Evolutionary conservation across 768 basidiomycete genomes (phyloP).

Genomic region (Russula lepida): DNA sequence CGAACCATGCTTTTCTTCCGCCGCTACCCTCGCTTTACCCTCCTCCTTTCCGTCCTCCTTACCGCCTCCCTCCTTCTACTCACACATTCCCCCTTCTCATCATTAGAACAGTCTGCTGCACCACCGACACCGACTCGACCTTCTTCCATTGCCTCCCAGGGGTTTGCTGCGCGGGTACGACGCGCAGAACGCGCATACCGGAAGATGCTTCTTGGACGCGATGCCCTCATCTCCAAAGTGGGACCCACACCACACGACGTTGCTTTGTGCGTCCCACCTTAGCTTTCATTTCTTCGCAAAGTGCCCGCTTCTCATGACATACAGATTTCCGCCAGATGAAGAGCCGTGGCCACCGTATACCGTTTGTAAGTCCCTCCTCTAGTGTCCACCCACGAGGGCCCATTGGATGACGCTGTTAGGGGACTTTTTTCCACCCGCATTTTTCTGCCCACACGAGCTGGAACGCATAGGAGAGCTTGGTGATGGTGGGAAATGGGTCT

Average conservation of each 20-base stretch:
- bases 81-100: not conserved
- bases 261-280: slow-evolving; percentile 5
- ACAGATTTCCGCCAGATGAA: slow-evolving; percentile 20
- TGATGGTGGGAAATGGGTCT: slow-evolving; percentile 66
- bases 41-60: slow-evolving; percentile 17
- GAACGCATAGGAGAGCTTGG: slow-evolving; percentile 43
- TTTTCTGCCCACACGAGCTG: slow-evolving; percentile 36
- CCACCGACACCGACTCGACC: not conserved
- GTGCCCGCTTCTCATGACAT: not conserved
- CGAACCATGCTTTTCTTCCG: slow-evolving; percentile 5
- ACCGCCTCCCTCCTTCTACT: slow-evolving; percentile 15
- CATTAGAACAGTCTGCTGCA: not conserved
- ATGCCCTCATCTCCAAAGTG: slow-evolving; percentile 17
- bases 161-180: slow-evolving; percentile 6
- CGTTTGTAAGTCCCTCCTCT: slow-evolving; percentile 9
- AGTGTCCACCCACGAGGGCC: not conserved
- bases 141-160: not conserved
- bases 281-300: not conserved
- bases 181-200: slow-evolving; percentile 18
- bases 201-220: slow-evolving; percentile 12
- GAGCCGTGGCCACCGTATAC: slow-evolving; percentile 22
- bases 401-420: slow-evolving; percentile 22
- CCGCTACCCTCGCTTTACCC: slow-evolving; percentile 20
- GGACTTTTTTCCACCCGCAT: slow-evolving; percentile 41
- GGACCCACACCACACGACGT: slow-evolving; percentile 15